Conservation (phyloP, 192 early-diverging fungal species). For the Radiomyces spectabilis region DNA sequence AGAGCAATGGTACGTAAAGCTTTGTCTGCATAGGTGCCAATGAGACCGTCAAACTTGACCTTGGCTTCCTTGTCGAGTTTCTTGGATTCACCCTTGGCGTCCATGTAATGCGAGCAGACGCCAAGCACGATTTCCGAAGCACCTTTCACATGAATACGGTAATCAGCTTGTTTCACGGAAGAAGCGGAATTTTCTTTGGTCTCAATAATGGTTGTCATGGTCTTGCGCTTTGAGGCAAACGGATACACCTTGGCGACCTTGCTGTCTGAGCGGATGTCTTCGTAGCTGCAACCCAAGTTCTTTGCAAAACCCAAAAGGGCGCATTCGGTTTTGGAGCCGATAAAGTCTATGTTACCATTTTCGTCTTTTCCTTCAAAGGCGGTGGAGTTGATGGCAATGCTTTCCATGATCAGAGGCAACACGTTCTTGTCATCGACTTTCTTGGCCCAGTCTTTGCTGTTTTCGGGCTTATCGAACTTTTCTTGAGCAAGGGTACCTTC, state of each 20-base stretch:
- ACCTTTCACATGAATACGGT: conserved; percentile 67
- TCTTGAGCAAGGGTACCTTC: conserved; percentile 42
- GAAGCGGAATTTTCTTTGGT: conserved; percentile 10
- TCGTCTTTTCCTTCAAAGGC: conserved; percentile 68
- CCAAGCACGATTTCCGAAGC: conserved; percentile 75
- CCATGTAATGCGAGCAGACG: conserved; percentile 53
- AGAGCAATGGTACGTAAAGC: conserved; percentile 73
- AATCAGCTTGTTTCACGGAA: conserved; percentile 22
- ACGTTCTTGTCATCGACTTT: conserved; percentile 29
- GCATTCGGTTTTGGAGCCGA: conserved; percentile 79
- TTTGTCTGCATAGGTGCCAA: conserved; percentile 52
- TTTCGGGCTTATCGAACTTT: conserved; percentile 30
- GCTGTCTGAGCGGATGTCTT: conserved; percentile 33
- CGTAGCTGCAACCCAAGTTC: conserved; percentile 56
- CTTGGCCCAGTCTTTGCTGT: conserved; percentile 39
- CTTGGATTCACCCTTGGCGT: conserved; percentile 38
- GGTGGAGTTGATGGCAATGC: conserved; percentile 67
- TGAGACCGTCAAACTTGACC: conserved; percentile 37
- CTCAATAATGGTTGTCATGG: conserved; percentile 72
- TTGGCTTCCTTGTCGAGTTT: conserved; percentile 36
- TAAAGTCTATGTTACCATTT: conserved; percentile 47
- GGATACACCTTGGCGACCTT: conserved; percentile 68
- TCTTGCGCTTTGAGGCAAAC: conserved; percentile 86
- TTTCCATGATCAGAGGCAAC: conserved; percentile 38
- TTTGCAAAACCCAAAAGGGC: conserved; percentile 65